Base-by-base conservation (phyloP, 768 basidiomycete genomes). In the Lactarius indigo region DNA sequence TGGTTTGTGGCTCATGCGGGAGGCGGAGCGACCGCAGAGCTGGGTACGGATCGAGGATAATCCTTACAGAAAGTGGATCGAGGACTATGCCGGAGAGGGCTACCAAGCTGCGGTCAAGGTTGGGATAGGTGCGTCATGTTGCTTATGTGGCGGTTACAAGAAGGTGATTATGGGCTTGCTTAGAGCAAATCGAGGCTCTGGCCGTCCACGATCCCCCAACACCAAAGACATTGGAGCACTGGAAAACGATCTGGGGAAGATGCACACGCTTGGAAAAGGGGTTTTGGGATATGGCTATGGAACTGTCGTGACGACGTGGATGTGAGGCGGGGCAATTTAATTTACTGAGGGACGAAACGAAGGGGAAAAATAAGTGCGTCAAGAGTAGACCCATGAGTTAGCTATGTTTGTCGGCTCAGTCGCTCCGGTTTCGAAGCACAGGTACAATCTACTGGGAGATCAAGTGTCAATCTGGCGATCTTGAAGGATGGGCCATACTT, bases 241-340 rank as follows among this genome's bases (percentile, higher is more conserved):
- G 94, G 84, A 76, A 79, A 58, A 72, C 76, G 20, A 84, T 94
- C 2, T 96, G 93, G 91, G 81, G 85, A 72, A 84, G 83, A 62
- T 92, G 91, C 72, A 87, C 91, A 0, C 75, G 78, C 56, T 79
- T 97, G 56, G 95, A 98, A 78, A 89, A 85, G 70, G 85, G 82
- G 0, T 96, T 96, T 74, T 98, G 95, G 95, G 91, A 96, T 56
- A 86, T 86, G 80, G 85, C 84, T 5, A 70, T 71, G 68, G n/a
- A 68, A 10, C 30, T 61, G 13, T 70, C 69, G n/a, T 71, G 57
- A 64, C 35, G n/a, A 33, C 33, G 54, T 59, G 10, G 5, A 17
- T 20, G 47, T 20, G 20, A 62, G 41, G 47, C 18, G 31, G 33
- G 42, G 64, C 30, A 63, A 58, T 26, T 9, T 26, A 0, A 52